Base-by-base conservation (phyloP, 805 yeast species). In the Ogataea methanolica region DNA sequence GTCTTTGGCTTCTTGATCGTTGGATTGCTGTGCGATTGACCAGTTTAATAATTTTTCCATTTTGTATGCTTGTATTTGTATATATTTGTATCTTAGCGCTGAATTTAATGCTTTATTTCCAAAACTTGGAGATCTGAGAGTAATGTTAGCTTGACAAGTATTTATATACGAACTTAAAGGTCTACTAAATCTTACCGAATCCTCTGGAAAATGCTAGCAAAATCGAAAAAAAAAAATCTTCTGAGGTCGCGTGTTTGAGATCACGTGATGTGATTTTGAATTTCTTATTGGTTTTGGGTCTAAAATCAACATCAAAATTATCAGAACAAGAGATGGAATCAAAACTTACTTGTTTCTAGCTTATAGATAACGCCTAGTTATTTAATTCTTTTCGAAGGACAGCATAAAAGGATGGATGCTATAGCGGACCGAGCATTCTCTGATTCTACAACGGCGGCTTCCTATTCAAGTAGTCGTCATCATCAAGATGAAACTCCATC, bases 31-130 rank as follows among this genome's bases (percentile, higher is more conserved):
- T 38, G 91, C 86, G 42, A 88, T 75, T 5, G 97, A 90, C 99
- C 99, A 92, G 57, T 90, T 88, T 53, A 92, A 67, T 51, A 92
- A 67, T 66, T 91, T 91, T 51, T 92, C 97, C 98, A 92, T 92
- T 4, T 23, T 15, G 35, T 61, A 41, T n/a, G 11, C 11, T 9
- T 35, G 29, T 15, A 7, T 36, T 7, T n/a, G 11, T 33, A 23
- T 23, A 40, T 31, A 31, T 31, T 2, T 3, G 8, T 33, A n/a
- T 5, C 17, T 15, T 40, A 15, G 15, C 19, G 26, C 15, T 21
- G 4, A 11, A 8, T 26, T 9, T 12, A 33, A 11, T n/a, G 2
- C 14, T 15, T 33, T 6, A 33, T n/a, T 11, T 9, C 15, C 4
- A 12, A 26, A 26, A 6, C 11, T 11, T 8, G 11, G 11, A 26